Conservation (phyloP, 108 stramenopile species). For the Epipyxis sp. region DNA sequence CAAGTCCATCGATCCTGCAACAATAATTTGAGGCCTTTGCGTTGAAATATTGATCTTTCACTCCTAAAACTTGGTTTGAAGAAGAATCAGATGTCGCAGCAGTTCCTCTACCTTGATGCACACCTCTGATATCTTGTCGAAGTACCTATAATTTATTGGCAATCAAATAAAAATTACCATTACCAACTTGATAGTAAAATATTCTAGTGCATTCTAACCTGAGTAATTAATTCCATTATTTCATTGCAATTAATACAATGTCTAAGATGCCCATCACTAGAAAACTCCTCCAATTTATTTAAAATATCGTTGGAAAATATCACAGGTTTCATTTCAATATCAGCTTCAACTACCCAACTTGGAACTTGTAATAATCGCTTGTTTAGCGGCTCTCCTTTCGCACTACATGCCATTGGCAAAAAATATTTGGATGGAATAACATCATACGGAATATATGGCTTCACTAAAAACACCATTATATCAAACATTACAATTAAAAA, state of each 20-base stretch:
- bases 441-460: slow-evolving; percentile 34
- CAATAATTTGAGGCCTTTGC: no score
- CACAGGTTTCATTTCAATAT: neutral
- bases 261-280: neutral
- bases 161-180: no score
- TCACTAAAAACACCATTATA: neutral
- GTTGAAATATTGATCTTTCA: no score
- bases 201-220: no score
- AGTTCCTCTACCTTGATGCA: slow-evolving; percentile 16
- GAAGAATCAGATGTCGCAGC: neutral
- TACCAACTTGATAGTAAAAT: no score
- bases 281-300: neutral
- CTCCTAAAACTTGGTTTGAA: no score
- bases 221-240: slow-evolving; percentile 2
- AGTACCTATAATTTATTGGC: no score
- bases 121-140: slow-evolving; percentile 18
- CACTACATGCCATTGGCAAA: neutral
- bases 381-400: neutral
- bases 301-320: neutral
- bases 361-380: neutral
- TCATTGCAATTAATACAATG: neutral
- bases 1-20: no score
- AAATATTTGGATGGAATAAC: neutral
- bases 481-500: neutral
- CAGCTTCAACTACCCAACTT: slow-evolving; percentile 4